Conservation (phyloP, 2,329 filamentous ascomycete species). For the Pleoardoris graminearum region DNA sequence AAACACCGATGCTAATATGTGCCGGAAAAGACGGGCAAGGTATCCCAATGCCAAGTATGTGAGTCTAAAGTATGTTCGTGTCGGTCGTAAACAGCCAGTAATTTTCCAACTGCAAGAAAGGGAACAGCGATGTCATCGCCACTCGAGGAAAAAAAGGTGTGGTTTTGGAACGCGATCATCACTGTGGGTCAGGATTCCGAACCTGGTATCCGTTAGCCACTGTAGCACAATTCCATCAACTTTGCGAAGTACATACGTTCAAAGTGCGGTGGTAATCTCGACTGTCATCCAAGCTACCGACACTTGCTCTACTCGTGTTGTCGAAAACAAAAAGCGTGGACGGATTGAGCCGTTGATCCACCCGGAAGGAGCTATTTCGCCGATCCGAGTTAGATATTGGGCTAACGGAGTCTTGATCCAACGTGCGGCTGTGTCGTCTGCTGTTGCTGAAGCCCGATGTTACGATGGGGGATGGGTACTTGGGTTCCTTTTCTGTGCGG, state of each 20-base stretch:
- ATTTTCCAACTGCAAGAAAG: conserved; percentile 22
- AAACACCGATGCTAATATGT: conserved; percentile 28
- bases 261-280: conserved; percentile 53
- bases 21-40: conserved; percentile 8
- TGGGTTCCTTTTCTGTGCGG: conserved; percentile 27
- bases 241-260: conserved; percentile 42
- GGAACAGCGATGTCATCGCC: conserved; percentile 10
- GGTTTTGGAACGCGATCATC: background rate
- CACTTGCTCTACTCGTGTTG: conserved; percentile 52
- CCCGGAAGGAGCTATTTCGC: conserved; percentile 51
- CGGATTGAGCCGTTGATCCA: conserved; percentile 55
- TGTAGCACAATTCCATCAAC: background rate
- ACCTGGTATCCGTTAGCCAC: conserved; percentile 27
- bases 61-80: conserved; percentile 27
- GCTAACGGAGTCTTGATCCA: conserved; percentile 40
- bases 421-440: conserved; percentile 29
- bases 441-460: conserved; percentile 19
- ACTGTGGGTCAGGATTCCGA: conserved; percentile 39
- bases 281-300: conserved; percentile 53
- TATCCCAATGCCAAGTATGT: conserved; percentile 16
- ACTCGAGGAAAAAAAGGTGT: background rate
- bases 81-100: conserved; percentile 29
- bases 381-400: conserved; percentile 40
- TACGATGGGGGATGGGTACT: conserved; percentile 29
- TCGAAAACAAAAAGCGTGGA: conserved; percentile 51